Conservation (phyloP, 2,329 filamentous ascomycete genomes). For the Diplodia mutila region DNA sequence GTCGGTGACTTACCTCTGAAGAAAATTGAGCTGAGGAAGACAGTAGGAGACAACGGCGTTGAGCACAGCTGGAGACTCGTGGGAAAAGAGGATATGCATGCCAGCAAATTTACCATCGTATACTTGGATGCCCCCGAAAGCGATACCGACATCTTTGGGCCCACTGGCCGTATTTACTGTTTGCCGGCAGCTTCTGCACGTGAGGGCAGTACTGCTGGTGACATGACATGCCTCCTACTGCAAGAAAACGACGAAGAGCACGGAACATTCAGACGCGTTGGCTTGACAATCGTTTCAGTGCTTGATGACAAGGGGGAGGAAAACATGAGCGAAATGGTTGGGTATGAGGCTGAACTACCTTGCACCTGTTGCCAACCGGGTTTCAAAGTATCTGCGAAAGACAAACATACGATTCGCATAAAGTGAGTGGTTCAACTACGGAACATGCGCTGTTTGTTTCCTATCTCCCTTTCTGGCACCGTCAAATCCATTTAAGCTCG, state of each 20-base stretch:
- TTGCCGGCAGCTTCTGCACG: background rate
- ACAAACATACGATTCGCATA: too few relatives aligned
- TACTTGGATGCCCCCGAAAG: background rate
- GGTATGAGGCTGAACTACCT: too few relatives aligned
- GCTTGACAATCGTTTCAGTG: background rate
- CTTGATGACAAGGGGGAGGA: too few relatives aligned
- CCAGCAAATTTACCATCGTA: background rate
- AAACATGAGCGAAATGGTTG: too few relatives aligned
- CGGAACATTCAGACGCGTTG: background rate
- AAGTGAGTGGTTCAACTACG: too few relatives aligned
- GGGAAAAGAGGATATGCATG: background rate
- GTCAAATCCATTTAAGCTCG: too few relatives aligned
- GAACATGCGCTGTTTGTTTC: too few relatives aligned
- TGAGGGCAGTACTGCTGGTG: background rate
- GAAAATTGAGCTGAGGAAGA: background rate
- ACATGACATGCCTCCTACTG: background rate
- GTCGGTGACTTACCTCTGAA: background rate
- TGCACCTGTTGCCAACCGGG: too few relatives aligned
- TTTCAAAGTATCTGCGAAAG: fast-evolving
- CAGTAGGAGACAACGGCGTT: background rate
- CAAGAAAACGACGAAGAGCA: background rate
- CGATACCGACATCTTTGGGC: background rate
- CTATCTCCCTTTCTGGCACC: too few relatives aligned
- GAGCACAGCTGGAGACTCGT: background rate
- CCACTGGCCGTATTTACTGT: background rate